phyloP scores from a whole-genome alignment of 192 early-diverging fungal species.

The Coemansia sp. region DNA sequence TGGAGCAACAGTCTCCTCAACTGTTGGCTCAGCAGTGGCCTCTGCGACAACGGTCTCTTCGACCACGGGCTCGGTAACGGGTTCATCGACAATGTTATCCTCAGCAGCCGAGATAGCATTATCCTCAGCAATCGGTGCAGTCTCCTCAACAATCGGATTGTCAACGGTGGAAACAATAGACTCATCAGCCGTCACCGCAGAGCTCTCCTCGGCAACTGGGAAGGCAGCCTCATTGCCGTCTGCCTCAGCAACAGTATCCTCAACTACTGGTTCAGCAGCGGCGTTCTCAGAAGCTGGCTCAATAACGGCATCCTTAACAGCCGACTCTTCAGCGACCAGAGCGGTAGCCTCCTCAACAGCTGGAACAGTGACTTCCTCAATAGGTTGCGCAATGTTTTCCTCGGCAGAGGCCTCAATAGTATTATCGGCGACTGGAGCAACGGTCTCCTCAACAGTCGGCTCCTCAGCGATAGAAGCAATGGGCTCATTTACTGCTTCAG shows the following conservation, averaged over 20 bases:
- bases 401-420: background rate
- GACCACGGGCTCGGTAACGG: background rate
- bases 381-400: background rate
- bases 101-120: background rate
- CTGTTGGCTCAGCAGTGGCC: background rate
- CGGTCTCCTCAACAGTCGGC: background rate
- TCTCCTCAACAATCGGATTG: conserved; percentile 2
- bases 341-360: background rate
- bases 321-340: background rate
- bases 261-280: background rate
- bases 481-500: conserved; percentile 5
- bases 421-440: background rate
- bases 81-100: background rate
- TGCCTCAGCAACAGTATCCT: too few species aligned
- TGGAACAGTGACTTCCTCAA: background rate
- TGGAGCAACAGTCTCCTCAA: background rate
- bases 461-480: background rate
- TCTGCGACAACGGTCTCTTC: background rate
- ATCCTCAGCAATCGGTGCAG: background rate
- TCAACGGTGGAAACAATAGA: background rate
- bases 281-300: background rate
- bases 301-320: background rate
- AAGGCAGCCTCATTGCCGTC: too few species aligned
- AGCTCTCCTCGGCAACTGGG: too few species aligned
- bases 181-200: too few species aligned